Evolutionary conservation across 371 early-diverging fungal genomes (phyloP), one percentile per base, ranked within the genome.

Genomic region (Parasitella parasitica): DNA sequence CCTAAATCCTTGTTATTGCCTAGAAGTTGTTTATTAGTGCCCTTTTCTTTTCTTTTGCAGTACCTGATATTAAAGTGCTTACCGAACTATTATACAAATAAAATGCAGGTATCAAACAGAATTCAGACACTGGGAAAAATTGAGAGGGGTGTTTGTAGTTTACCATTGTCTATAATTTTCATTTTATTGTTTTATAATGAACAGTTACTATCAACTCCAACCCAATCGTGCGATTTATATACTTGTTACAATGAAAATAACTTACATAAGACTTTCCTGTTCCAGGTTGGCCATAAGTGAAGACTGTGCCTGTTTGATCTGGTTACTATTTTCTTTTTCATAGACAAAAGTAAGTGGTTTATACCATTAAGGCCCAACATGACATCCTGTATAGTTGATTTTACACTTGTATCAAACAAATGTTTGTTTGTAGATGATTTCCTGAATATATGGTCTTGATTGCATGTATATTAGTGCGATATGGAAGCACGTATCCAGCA

Each of bases 271-370:
- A 91, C 69, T 93, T 94, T 13, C 95, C 93, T 59, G 85, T 83
- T 1, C 89, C 89, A 18, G 94, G 93, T 61, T 92, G 92, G 4
- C 90, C 91, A 76, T 88, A 90, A 0, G 88, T 86, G 64, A 90
- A 89, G 11, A 89, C 77, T 12, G 88, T 88, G 22, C 86, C 88
- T 87, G 59, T 43, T 43, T 43, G 43, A 43, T 22, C 43, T n/a
- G 39, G 16, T 39, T 43, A 20, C 35, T 24, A 41, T 30, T 13
- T 34, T 41, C 4, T 2, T 28, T 39, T 3, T 12, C 28, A 6
- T 13, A 15, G 3, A 27, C 6, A 20, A 27, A 6, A 5, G 6
- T 3, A 5, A 27, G 43, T 28, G 15, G 24, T 48, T 3, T 54
- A 18, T 55, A 62, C 64, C 62, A 56, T 63, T 59, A 15, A 56